These are phyloP conservation scores for Boletus tylopilopsis DNA, from an alignment of 768 basidiomycete species.

Conservation along the genomic window DNA sequence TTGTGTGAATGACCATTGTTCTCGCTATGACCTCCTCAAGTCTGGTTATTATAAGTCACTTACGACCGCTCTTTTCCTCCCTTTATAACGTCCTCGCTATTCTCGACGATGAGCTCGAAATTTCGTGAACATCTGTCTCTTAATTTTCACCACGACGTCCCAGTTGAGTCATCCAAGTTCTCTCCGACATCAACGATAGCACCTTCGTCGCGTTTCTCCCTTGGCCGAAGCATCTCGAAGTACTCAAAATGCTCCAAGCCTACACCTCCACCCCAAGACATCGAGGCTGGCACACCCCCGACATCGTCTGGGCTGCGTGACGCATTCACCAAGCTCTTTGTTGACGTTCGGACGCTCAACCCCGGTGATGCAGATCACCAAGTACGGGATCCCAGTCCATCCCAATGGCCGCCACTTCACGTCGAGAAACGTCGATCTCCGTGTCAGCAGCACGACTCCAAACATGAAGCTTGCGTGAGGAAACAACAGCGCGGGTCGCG, in stretches of 20 bases:
- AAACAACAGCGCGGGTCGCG: conserved; percentile 30
- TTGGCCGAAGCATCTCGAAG: conserved; percentile 16
- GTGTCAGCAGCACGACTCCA: conserved; percentile 22
- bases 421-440: conserved; percentile 33
- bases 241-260: not conserved
- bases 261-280: conserved; percentile 15
- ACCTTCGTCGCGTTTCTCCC: conserved; percentile 27
- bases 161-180: conserved; percentile 37
- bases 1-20: conserved; percentile 23
- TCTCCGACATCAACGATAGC: conserved; percentile 41
- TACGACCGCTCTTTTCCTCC: conserved; percentile 8
- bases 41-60: conserved; percentile 6
- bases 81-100: not conserved
- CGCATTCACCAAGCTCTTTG: conserved; percentile 36
- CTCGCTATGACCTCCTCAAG: conserved; percentile 2
- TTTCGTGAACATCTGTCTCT: conserved; percentile 32
- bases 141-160: conserved; percentile 7
- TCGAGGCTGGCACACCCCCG: conserved; percentile 21
- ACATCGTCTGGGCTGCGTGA: conserved; percentile 26
- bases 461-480: conserved; percentile 19
- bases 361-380: conserved; percentile 24
- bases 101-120: conserved; percentile 24
- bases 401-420: conserved; percentile 39
- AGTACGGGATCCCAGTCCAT: conserved; percentile 18
- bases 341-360: conserved; percentile 32